A percentile compares a stretch with the other conserved stretches of the same genome.
Evolutionary conservation across 2,329 filamentous ascomycete species (phyloP).

Genomic region (Talaromyces sp.): DNA sequence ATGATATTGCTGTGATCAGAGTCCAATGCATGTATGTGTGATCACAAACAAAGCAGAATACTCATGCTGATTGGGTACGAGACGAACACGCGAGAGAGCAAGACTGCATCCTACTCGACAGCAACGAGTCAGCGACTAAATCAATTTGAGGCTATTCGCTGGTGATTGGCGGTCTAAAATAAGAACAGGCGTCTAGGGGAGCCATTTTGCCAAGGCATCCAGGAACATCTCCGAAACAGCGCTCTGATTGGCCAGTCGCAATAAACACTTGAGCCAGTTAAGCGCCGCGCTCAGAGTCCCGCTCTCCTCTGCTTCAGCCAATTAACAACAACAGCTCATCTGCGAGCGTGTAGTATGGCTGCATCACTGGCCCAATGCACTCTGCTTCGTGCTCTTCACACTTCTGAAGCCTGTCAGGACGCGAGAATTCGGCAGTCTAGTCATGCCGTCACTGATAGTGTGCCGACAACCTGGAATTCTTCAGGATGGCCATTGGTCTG

Average conservation of each 20-base stretch:
- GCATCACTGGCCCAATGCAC: constrained; percentile 17
- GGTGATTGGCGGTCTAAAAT: constrained; percentile 7
- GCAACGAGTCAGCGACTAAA: not conserved
- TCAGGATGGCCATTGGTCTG: constrained; percentile 15
- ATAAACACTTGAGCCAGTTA: constrained; percentile 9
- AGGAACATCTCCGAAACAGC: constrained; percentile 1
- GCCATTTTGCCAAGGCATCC: constrained; percentile 4
- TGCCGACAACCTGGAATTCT: constrained; percentile 16
- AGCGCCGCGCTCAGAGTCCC: constrained; percentile 1
- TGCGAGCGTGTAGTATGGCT: not conserved
- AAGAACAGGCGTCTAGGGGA: constrained; percentile 1
- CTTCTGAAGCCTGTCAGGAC: constrained; percentile 9
- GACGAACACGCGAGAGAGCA: not conserved
- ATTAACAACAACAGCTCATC: not conserved
- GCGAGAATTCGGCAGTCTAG: not conserved
- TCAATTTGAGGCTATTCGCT: not conserved
- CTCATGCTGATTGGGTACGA: not conserved
- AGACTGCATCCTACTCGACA: not conserved
- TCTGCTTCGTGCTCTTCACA: constrained; percentile 15
- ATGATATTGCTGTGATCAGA: not conserved
- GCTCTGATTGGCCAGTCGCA: not conserved
- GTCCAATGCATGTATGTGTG: not conserved
- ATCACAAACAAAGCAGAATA: not conserved
- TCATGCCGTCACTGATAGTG: not conserved
- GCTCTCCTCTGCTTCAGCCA: not conserved